Evolutionary conservation across 208 protist species (phyloP), one percentile per base, ranked within the genome.

Genomic region (Acanthamoeba healyi): DNA sequence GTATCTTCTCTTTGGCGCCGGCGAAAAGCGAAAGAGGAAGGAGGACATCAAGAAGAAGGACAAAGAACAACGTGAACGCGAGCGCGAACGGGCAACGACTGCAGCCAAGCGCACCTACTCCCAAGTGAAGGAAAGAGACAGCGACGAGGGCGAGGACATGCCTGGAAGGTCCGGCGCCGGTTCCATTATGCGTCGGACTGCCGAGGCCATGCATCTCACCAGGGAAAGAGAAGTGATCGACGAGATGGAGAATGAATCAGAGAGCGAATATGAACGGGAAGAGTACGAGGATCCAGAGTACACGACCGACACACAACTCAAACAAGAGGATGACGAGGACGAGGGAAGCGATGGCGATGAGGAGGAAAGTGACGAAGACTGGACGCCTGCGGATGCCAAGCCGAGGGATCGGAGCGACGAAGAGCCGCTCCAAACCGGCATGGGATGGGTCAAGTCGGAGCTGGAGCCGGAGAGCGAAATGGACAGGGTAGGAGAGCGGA

Each of bases 231-330:
- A 58, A 6, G 77, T 44, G 40, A 44, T 38, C 5, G 77, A 86
- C 19, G 77, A 86, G 6, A 86, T 86, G 77, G 38, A 51, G 24
- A 86, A 86, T 4, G 77, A 86, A 14, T 86, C 77, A 3, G 77
- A 86, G 40, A 58, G 46, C 77, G 77, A 86, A 26, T 86, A 86
- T 26, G 77, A 86, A 22, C 0, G 77, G 15, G 77, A 86, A 34
- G 77, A 86, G 19, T 86, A 86, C 32, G 77, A 51, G 29, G 77
- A 86, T 10, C 77, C 77, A 17, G 72, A 82, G 72, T 82, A 82
- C 72, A 82, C 72, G 5, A 82, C 40, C 26, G 40, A 86, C 77
- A 58, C 40, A 2, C 40, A 49, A 38, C 44, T 38, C 14, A 51
- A 61, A 24, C 42, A 17, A 14, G 77, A 86, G 44, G 29, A 58